phyloP scores from a whole-genome alignment of 768 basidiomycete genomes.

The Chalciporus piperatus region DNA sequence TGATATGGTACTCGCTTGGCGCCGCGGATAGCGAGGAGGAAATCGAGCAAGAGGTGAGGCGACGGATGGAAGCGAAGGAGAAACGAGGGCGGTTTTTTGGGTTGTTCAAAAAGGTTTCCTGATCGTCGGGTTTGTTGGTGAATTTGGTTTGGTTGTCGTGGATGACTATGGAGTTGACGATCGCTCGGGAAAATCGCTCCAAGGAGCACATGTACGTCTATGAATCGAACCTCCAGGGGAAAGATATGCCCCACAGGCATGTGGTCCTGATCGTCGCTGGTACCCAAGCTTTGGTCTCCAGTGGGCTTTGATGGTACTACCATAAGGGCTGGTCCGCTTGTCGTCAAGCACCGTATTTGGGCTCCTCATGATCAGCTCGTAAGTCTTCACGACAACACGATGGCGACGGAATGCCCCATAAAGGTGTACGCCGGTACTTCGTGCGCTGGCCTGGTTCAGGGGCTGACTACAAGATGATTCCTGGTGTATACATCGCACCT shows the following conservation, averaged over 20 bases:
- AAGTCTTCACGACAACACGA: too few relatives aligned
- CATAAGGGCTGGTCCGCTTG: too few relatives aligned
- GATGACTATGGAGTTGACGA: neutral
- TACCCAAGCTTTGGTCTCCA: too few relatives aligned
- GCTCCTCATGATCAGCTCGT: too few relatives aligned
- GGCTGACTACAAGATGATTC: too few relatives aligned
- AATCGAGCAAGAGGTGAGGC: slow-evolving; percentile 67
- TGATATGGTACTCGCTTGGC: slow-evolving; percentile 87
- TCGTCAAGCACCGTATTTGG: too few relatives aligned
- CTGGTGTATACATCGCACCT: neutral
- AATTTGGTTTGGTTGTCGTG: neutral
- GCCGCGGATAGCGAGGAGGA: slow-evolving; percentile 74
- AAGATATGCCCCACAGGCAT: neutral
- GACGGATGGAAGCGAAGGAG: slow-evolving; percentile 56
- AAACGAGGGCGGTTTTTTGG: slow-evolving; percentile 48
- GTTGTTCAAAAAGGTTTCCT: slow-evolving; percentile 17
- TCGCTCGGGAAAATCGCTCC: too few relatives aligned
- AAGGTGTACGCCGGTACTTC: too few relatives aligned
- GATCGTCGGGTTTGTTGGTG: neutral
- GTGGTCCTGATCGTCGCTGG: neutral
- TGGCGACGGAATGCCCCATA: too few relatives aligned
- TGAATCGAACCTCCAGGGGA: neutral
- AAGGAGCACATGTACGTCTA: neutral
- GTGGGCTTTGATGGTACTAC: too few relatives aligned
- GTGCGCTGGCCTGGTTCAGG: too few relatives aligned